Base-by-base conservation (phyloP, 2,329 filamentous ascomycete genomes). In the Cucurbitaria berberidis region DNA sequence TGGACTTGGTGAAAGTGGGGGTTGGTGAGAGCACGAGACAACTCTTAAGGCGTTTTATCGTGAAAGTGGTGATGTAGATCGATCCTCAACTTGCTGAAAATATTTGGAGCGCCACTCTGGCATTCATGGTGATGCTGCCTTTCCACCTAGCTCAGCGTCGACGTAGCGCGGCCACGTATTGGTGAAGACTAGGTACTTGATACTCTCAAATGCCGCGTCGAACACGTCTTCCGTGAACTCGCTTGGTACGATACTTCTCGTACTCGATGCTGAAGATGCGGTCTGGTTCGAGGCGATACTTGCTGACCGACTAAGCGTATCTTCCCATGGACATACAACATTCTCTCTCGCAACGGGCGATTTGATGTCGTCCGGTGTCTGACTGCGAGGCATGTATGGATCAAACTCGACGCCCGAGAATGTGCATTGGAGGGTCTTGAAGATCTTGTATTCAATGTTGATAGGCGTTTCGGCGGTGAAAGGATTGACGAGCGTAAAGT, bases 401-500 rank as follows among this genome's bases (percentile, higher is more conserved):
- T 75, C 71, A 46, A 70, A 75, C 29, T 74, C 70, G 21, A 75
- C 60, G 19, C 55, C 63, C 1, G 68, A 60, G 34, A 75, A 75
- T 3, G 61, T 60, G 21, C 48, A 47, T 38, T 75, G 72, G 7
- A 75, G 57, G 7, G 57, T 60, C 32, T 72, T 73, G 67, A 74
- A 74, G 51, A 74, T 63, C 54, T 74, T 75, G 65, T 74, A 75
- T 32, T 74, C 72, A 50, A 75, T 74, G 49, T 75, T 75, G 64
- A 75, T 74, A 1, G 72, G 70, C 3, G 63, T 64, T 43, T 74
- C 72, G 13, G 72, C 72, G 3, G 72, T 74, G 55, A 71, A 73
- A 8, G 72, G 70, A 46, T 74, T 72, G 46, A 75, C 45, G n/a
- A 75, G 67, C 3, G 72, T 72, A 57, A 73, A 74, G 59, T 68